Percentiles rank a stretch among this genome's conserved stretches.
phyloP scores from a whole-genome alignment of 495 filamentous ascomycete genomes.

The Penicillium desertorum region DNA sequence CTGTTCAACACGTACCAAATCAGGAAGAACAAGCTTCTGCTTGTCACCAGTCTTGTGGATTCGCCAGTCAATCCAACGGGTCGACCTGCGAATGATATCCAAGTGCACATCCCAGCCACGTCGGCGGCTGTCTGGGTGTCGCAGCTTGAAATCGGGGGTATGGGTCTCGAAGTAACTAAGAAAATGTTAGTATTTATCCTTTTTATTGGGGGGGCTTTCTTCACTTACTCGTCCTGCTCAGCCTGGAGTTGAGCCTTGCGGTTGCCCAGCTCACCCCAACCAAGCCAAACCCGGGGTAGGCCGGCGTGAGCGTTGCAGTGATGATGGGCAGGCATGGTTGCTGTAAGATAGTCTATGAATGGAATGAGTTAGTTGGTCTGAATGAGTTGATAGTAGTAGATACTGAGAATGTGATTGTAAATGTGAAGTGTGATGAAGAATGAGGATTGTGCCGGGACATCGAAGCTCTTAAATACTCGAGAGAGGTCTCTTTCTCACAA shows the following conservation, averaged over 20 bases:
- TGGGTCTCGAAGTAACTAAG: neutral
- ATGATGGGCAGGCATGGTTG: neutral
- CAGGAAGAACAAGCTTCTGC: neutral
- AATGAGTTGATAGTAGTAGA: neutral
- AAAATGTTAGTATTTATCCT: neutral
- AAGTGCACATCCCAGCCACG: conserved; percentile 1
- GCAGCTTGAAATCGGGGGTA: neutral
- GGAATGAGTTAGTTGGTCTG: neutral
- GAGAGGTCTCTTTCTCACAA: neutral
- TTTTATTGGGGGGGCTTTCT: neutral
- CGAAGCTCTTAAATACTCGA: neutral
- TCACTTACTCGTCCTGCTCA: neutral
- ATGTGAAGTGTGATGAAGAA: neutral
- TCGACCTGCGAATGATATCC: neutral
- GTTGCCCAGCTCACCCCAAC: conserved; percentile 6
- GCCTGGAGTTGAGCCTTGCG: conserved; percentile 8
- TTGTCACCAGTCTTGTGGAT: neutral
- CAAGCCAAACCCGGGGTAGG: conserved; percentile 4
- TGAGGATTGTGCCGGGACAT: conserved; percentile 1
- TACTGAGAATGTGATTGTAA: neutral
- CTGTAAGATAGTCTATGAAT: neutral
- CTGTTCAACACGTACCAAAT: neutral
- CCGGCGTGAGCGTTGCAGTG: neutral
- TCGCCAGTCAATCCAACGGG: conserved; percentile 5
- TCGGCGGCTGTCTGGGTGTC: neutral